Percentiles rank a stretch among this genome's conserved stretches.
Evolutionary conservation across 1,284 basidiomycete genomes (phyloP).

Genomic region (Phylloporus sp.): DNA sequence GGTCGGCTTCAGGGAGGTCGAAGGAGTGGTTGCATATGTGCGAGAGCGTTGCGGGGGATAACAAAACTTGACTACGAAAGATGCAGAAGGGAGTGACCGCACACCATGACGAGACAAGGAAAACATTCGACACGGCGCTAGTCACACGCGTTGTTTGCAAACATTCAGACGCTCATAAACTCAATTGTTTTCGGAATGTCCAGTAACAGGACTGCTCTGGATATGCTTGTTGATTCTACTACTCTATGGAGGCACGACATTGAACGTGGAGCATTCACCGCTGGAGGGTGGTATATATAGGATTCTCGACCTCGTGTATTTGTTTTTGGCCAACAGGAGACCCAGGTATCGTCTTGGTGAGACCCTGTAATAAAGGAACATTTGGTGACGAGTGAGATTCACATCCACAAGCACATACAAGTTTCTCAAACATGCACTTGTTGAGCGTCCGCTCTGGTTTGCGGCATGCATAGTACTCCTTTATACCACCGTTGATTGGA

Average conservation of each 20-base stretch:
- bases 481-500: constrained; percentile 1
- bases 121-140: constrained; percentile 29
- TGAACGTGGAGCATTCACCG: constrained; percentile 52
- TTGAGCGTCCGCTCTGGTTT: constrained; percentile 91
- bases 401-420: constrained; percentile 61
- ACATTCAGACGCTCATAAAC: no score
- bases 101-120: constrained; percentile 22
- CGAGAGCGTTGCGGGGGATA: constrained; percentile 12
- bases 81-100: not conserved
- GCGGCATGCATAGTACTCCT: constrained; percentile 91
- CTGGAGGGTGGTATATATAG: constrained; percentile 82
- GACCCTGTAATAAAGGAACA: constrained; percentile 64
- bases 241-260: constrained; percentile 31
- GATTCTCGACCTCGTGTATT: constrained; percentile 90
- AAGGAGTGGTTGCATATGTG: constrained; percentile 21
- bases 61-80: not conserved
- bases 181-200: no score
- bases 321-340: constrained; percentile 85
- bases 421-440: constrained; percentile 95
- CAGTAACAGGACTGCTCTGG: not conserved
- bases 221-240: constrained; percentile 17
- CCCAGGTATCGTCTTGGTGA: constrained; percentile 93
- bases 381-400: not conserved
- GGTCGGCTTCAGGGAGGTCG: constrained; percentile 40
- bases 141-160: not conserved